Percentiles rank a stretch among this genome's conserved stretches.
phyloP scores from a whole-genome alignment of 2,329 filamentous ascomycete species.

The Sporothrix globosa region DNA sequence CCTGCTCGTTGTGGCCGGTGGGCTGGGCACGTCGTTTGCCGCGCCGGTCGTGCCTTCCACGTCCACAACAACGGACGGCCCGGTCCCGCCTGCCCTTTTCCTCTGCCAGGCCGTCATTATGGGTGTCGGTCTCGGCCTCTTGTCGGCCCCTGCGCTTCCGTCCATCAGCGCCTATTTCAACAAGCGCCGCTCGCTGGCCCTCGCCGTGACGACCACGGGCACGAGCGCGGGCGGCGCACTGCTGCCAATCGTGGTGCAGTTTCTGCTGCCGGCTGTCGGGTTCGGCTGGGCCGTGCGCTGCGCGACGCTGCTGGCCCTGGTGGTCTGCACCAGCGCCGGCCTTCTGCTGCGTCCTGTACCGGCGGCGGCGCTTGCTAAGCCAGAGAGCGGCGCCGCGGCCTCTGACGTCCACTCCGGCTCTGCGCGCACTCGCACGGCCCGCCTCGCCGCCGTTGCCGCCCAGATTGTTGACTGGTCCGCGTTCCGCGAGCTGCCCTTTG shows the following conservation, averaged over 20 bases:
- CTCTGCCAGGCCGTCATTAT: conserved; percentile 59
- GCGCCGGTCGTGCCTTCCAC: conserved; percentile 51
- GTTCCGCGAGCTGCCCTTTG: conserved; percentile 54
- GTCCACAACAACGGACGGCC: background rate
- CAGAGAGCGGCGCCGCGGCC: too few relatives aligned
- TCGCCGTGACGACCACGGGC: conserved; percentile 63
- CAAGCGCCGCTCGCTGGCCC: conserved; percentile 58
- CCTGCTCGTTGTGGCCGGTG: conserved; percentile 50
- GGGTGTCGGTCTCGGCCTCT: conserved; percentile 58
- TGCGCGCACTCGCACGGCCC: background rate
- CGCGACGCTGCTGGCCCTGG: conserved; percentile 62
- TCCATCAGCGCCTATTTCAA: conserved; percentile 63
- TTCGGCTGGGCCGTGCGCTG: conserved; percentile 68
- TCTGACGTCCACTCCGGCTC: too few relatives aligned
- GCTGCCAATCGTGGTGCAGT: conserved; percentile 62
- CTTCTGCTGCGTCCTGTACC: conserved; percentile 46
- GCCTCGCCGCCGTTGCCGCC: conserved; percentile 38
- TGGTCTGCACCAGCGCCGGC: conserved; percentile 47
- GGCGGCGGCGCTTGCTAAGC: background rate
- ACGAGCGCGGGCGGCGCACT: conserved; percentile 65
- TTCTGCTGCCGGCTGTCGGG: conserved; percentile 63
- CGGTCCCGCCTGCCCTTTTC: conserved; percentile 43
- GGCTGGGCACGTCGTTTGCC: conserved; percentile 53
- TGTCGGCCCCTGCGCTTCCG: conserved; percentile 58
- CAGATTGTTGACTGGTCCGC: conserved; percentile 56